A percentile compares a stretch with the other conserved stretches of the same genome.
Conservation (phyloP, 331 rosid genomes). For the Arachis monticola region DNA sequence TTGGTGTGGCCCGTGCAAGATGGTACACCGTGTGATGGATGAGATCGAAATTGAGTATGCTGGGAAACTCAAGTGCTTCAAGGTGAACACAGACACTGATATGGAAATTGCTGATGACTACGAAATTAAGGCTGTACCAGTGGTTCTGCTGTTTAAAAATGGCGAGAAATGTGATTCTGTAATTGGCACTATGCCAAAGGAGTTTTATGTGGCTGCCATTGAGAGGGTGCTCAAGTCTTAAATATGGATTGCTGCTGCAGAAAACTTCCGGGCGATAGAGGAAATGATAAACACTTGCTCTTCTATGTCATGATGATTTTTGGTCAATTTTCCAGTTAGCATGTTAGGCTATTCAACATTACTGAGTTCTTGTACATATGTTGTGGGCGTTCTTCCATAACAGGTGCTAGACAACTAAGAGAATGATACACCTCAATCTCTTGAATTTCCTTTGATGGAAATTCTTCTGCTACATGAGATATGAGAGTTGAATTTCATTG, state of each 20-base stretch:
- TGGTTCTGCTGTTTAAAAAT: conserved; percentile 80
- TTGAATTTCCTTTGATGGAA: conserved; percentile 6
- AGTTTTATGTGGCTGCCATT: conserved; percentile 84
- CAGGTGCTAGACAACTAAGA: conserved; percentile 22
- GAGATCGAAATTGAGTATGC: conserved; percentile 75
- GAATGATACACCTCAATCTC: conserved; percentile 7
- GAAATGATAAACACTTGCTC: conserved; percentile 18
- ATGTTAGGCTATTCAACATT: conserved; percentile 17
- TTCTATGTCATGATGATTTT: conserved; percentile 31
- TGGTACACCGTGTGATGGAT: conserved; percentile 84
- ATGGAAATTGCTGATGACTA: conserved; percentile 68
- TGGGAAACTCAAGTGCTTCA: conserved; percentile 75
- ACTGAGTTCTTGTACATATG: conserved; percentile 54
- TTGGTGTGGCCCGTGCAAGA: conserved; percentile 98
- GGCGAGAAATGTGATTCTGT: conserved; percentile 78
- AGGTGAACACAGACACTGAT: conserved; percentile 78
- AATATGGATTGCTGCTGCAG: conserved; percentile 21
- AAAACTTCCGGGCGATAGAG: conserved; percentile 5
- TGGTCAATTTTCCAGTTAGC: conserved; percentile 32
- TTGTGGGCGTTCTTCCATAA: conserved; percentile 28
- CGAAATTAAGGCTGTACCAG: conserved; percentile 92
- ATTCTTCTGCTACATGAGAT: not conserved
- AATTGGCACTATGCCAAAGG: conserved; percentile 93
- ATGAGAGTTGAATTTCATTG: conserved; percentile 6
- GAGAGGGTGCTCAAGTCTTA: conserved; percentile 71